phyloP scores from a whole-genome alignment of 176 grass and related monocot genomes.

The Avena insularis region DNA sequence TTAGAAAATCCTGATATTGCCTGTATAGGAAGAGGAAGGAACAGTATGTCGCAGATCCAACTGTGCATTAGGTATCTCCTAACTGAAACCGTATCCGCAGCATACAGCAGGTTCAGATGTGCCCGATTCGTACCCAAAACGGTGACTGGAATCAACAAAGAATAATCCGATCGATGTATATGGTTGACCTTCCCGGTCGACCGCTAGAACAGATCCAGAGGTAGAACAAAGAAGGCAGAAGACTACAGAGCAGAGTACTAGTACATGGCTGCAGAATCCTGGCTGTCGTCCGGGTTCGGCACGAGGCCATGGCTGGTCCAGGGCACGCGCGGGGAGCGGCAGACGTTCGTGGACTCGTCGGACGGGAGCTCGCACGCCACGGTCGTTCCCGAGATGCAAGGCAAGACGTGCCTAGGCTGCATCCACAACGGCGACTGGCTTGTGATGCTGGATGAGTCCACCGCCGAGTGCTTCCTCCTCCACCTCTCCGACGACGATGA shows the following conservation, averaged over 20 bases:
- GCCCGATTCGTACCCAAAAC: not conserved
- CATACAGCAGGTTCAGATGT: too few species aligned
- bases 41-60: too few species aligned
- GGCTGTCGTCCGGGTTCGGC: not conserved
- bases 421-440: slow-evolving; percentile 21
- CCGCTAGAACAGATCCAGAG: too few species aligned
- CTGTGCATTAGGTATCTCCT: too few species aligned
- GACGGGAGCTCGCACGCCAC: not conserved
- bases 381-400: not conserved
- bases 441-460: slow-evolving; percentile 18
- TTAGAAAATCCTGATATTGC: too few species aligned
- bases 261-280: not conserved
- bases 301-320: slow-evolving; percentile 27
- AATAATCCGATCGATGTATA: too few species aligned
- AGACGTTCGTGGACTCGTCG: not conserved
- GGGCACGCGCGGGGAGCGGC: not conserved
- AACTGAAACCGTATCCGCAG: too few species aligned
- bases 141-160: not conserved
- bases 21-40: too few species aligned
- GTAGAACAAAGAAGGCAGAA: too few species aligned
- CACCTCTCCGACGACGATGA: not conserved
- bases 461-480: slow-evolving; percentile 21
- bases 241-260: not conserved
- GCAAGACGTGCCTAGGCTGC: slow-evolving; percentile 26
- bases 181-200: too few species aligned